phyloP scores from a whole-genome alignment of 139 green algal species.

The Picochlorum costavermella region DNA sequence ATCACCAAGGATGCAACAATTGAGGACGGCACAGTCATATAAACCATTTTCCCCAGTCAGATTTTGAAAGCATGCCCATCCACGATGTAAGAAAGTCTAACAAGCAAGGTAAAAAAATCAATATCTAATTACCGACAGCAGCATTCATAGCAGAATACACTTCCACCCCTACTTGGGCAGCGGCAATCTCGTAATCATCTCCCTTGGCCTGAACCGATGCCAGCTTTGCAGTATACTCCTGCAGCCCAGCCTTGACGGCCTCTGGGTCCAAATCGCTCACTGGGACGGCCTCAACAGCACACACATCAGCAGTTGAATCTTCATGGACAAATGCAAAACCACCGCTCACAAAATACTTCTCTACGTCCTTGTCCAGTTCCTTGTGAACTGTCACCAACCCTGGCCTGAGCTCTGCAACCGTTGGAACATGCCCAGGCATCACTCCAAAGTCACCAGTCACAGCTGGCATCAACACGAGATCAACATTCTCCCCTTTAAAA shows the following conservation, averaged over 20 bases:
- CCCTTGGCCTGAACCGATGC: slow-evolving; percentile 46
- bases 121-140: slow-evolving; percentile 36
- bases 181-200: slow-evolving; percentile 77
- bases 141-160: slow-evolving; percentile 76
- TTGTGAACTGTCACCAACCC: slow-evolving; percentile 73
- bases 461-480: slow-evolving; percentile 74
- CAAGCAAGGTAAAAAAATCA: background rate
- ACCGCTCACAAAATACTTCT: slow-evolving; percentile 77
- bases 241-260: slow-evolving; percentile 56
- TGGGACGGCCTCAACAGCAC: slow-evolving; percentile 72
- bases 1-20: slow-evolving; percentile 92
- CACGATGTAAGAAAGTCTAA: background rate
- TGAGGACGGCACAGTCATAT: slow-evolving; percentile 35
- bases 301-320: slow-evolving; percentile 68
- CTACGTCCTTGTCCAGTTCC: slow-evolving; percentile 62
- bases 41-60: slow-evolving; percentile 2
- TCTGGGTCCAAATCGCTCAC: slow-evolving; percentile 64
- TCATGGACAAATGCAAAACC: slow-evolving; percentile 85
- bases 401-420: slow-evolving; percentile 71
- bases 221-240: slow-evolving; percentile 70
- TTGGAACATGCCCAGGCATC: slow-evolving; percentile 82
- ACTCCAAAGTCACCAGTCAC: slow-evolving; percentile 79
- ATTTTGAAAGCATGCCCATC: background rate
- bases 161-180: slow-evolving; percentile 78
- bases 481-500: slow-evolving; percentile 38